These are phyloP conservation scores for Didymella keratinophila DNA, from an alignment of 2,329 filamentous ascomycete species.

Conservation along the genomic window DNA sequence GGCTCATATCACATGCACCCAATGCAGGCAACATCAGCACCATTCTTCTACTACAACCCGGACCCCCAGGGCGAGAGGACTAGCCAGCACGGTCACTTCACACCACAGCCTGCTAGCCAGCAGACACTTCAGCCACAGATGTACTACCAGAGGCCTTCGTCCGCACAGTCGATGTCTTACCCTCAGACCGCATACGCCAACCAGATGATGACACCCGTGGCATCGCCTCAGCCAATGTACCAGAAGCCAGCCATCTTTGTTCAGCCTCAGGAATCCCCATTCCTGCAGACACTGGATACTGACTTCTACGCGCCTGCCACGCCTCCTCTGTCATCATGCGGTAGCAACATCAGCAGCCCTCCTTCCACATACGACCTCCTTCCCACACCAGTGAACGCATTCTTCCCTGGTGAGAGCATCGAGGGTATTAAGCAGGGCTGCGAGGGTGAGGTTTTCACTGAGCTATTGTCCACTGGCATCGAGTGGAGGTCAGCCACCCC, in stretches of 20 bases:
- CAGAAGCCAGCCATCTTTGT: slow-evolving; percentile 78
- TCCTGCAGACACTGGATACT: slow-evolving; percentile 72
- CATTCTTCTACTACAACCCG: slow-evolving; percentile 88
- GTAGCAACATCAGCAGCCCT: slow-evolving; percentile 87
- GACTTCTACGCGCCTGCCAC: slow-evolving; percentile 85
- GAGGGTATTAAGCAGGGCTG: slow-evolving; percentile 63
- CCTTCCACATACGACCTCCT: slow-evolving; percentile 75
- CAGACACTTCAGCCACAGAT: slow-evolving; percentile 54
- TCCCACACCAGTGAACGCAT: slow-evolving; percentile 83
- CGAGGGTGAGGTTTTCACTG: slow-evolving; percentile 73
- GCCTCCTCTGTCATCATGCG: slow-evolving; percentile 83
- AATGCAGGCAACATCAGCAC: slow-evolving; percentile 69
- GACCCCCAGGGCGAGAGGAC: slow-evolving; percentile 72
- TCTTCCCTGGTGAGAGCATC: slow-evolving; percentile 62
- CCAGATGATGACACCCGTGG: slow-evolving; percentile 75
- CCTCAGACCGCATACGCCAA: slow-evolving; percentile 63
- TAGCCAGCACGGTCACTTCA: slow-evolving; percentile 79
- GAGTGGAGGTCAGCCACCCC: slow-evolving; percentile 82
- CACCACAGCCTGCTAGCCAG: slow-evolving; percentile 59
- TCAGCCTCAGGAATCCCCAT: slow-evolving; percentile 65
- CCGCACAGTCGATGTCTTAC: slow-evolving; percentile 65
- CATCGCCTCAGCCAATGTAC: slow-evolving; percentile 75
- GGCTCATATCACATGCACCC: slow-evolving; percentile 63
- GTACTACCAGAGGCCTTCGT: slow-evolving; percentile 63
- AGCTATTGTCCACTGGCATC: slow-evolving; percentile 76